These are phyloP conservation scores for Aspergillus asperescens DNA, from an alignment of 495 filamentous ascomycete genomes.

Conservation along the genomic window DNA sequence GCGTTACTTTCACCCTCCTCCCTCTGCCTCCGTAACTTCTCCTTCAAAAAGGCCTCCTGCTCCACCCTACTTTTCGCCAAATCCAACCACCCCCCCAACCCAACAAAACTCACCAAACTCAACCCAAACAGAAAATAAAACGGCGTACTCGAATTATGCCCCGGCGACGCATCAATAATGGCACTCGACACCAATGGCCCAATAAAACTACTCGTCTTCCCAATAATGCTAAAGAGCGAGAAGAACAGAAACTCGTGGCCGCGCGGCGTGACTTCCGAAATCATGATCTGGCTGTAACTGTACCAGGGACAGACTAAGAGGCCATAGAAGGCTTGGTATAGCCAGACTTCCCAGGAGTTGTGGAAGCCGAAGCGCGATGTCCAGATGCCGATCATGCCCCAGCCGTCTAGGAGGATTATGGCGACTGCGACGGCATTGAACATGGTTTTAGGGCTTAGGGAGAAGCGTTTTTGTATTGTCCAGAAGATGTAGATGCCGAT, in stretches of 20 bases:
- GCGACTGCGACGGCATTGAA: slow-evolving; percentile 53
- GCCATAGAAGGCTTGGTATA: slow-evolving; percentile 60
- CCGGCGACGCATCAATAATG: slow-evolving; percentile 57
- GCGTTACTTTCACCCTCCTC: neutral
- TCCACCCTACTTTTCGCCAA: slow-evolving; percentile 54
- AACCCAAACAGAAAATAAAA: slow-evolving; percentile 61
- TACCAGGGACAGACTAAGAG: slow-evolving; percentile 66
- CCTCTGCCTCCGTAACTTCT: slow-evolving; percentile 22
- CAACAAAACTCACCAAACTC: slow-evolving; percentile 48
- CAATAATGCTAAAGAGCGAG: slow-evolving; percentile 59
- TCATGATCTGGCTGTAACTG: slow-evolving; percentile 64
- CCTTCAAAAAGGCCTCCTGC: slow-evolving; percentile 48
- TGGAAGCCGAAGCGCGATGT: slow-evolving; percentile 58
- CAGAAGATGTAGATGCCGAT: slow-evolving; percentile 59
- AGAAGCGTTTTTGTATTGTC: slow-evolving; percentile 49
- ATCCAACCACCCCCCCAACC: slow-evolving; percentile 51
- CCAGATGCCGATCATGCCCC: slow-evolving; percentile 67
- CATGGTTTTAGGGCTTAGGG: slow-evolving; percentile 56
- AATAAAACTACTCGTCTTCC: slow-evolving; percentile 60
- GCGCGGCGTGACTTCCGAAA: slow-evolving; percentile 58
- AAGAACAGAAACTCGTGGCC: slow-evolving; percentile 65
- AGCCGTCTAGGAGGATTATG: slow-evolving; percentile 56
- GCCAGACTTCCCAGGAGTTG: slow-evolving; percentile 57
- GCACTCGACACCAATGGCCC: slow-evolving; percentile 59
- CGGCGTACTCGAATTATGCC: slow-evolving; percentile 50